A percentile compares a stretch with the other conserved stretches of the same genome.
Evolutionary conservation across 2,329 filamentous ascomycete species (phyloP).

Genomic region (Aspergillus sp.): DNA sequence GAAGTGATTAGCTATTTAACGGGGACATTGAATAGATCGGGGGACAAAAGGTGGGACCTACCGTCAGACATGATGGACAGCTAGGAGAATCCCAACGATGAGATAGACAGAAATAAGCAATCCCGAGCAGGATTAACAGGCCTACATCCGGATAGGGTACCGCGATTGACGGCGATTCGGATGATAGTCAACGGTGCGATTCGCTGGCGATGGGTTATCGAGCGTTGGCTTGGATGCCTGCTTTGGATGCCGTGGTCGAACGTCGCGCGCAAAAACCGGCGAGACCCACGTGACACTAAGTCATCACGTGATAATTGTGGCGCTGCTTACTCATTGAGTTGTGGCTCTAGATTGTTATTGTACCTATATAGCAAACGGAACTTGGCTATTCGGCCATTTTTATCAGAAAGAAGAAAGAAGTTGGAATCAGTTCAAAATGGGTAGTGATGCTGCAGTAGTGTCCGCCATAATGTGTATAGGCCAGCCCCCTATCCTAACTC

Average conservation of each 20-base stretch:
- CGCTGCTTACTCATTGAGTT: neutral
- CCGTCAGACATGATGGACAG: conserved; percentile 39
- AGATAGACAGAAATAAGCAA: conserved; percentile 16
- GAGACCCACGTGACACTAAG: neutral
- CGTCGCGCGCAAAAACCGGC: neutral
- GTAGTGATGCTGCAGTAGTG: too few relatives aligned
- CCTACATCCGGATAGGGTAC: conserved; percentile 31
- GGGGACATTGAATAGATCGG: conserved; percentile 5
- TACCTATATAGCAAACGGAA: too few relatives aligned
- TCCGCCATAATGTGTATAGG: too few relatives aligned
- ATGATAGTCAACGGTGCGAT: conserved; percentile 11
- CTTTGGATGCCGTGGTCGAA: neutral
- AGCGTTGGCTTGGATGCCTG: conserved; percentile 6
- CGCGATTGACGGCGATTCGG: conserved; percentile 22
- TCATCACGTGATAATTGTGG: neutral
- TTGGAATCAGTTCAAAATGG: neutral
- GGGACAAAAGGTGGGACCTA: conserved; percentile 18
- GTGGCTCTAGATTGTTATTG: neutral
- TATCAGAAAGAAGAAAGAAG: neutral
- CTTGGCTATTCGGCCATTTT: neutral
- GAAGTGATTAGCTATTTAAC: conserved; percentile 16
- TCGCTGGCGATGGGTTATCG: conserved; percentile 10
- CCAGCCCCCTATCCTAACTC: too few relatives aligned
- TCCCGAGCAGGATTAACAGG: conserved; percentile 20
- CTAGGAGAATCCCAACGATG: conserved; percentile 16